Evolutionary conservation across 352 stramenopile species (phyloP).

Genomic region (Phytophthora megakarya): DNA sequence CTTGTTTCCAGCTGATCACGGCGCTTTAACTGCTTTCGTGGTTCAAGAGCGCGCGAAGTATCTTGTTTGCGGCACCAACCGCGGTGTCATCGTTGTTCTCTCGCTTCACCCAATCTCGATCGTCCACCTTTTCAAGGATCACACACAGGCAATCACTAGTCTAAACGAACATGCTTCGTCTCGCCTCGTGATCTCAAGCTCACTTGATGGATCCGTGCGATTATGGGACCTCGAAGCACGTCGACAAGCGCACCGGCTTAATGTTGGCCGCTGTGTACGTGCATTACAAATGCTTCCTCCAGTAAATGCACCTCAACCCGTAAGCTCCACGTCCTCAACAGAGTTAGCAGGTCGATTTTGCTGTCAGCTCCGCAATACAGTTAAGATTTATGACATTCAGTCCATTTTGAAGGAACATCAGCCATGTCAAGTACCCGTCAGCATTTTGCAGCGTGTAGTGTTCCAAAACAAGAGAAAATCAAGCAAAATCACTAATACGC

Average conservation of each 20-base stretch:
- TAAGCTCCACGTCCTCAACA: neutral
- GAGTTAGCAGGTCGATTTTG: constrained; percentile 59
- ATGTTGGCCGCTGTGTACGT: constrained; percentile 51
- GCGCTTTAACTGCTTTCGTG: constrained; percentile 66
- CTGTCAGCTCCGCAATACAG: constrained; percentile 56
- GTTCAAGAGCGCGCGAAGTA: constrained; percentile 73
- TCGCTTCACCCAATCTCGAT: constrained; percentile 61
- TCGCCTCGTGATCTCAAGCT: constrained; percentile 67
- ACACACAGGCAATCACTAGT: constrained; percentile 62
- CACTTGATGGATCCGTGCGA: constrained; percentile 67
- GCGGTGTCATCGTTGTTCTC: constrained; percentile 59
- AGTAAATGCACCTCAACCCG: constrained; percentile 3
- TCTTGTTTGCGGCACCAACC: constrained; percentile 63
- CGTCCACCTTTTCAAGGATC: constrained; percentile 73
- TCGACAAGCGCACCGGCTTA: constrained; percentile 64
- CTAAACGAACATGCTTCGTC: constrained; percentile 57
- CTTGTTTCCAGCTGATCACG: constrained; percentile 55
- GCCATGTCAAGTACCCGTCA: constrained; percentile 57
- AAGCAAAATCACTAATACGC: neutral
- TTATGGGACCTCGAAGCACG: constrained; percentile 74
- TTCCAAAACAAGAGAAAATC: constrained; percentile 26
- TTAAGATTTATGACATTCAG: constrained; percentile 67
- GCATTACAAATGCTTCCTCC: constrained; percentile 49
- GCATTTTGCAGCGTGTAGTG: constrained; percentile 53
- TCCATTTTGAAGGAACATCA: constrained; percentile 76